Percentiles rank a stretch among this genome's conserved stretches.
Conservation (phyloP, 352 stramenopile species). For the Pythium periplocum region DNA sequence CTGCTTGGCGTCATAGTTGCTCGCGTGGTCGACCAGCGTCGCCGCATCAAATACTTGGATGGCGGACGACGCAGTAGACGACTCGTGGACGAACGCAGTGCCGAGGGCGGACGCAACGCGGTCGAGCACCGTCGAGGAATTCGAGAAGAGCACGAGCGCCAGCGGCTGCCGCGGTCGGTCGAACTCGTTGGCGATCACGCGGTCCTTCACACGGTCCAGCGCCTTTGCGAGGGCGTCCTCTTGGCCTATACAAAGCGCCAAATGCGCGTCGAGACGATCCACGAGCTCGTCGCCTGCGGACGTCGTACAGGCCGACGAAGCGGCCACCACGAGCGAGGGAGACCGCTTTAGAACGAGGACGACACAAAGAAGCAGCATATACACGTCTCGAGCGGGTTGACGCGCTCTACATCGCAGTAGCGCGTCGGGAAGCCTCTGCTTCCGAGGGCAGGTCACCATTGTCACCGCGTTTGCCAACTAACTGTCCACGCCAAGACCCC, state of each 20-base stretch:
- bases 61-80: neutral
- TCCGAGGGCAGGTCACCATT: too few relatives aligned
- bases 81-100: conserved; percentile 18
- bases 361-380: too few relatives aligned
- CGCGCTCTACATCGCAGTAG: too few relatives aligned
- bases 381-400: too few relatives aligned
- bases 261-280: conserved; percentile 30
- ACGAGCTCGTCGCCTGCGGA: conserved; percentile 30
- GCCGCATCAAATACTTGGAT: conserved; percentile 22
- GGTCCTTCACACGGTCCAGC: conserved; percentile 36
- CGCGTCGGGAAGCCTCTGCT: too few relatives aligned
- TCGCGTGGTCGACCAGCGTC: conserved; percentile 13
- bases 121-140: conserved; percentile 27
- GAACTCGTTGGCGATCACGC: conserved; percentile 45
- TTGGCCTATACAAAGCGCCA: conserved; percentile 26
- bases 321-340: too few relatives aligned
- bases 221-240: conserved; percentile 11
- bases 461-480: too few relatives aligned
- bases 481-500: too few relatives aligned
- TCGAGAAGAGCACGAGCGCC: conserved; percentile 49
- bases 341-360: too few relatives aligned
- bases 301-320: too few relatives aligned
- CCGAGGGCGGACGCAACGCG: conserved; percentile 27
- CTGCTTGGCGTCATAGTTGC: conserved; percentile 45
- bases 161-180: conserved; percentile 38